Conservation (phyloP, 192 early-diverging fungal genomes). For the Linnemannia exigua region DNA sequence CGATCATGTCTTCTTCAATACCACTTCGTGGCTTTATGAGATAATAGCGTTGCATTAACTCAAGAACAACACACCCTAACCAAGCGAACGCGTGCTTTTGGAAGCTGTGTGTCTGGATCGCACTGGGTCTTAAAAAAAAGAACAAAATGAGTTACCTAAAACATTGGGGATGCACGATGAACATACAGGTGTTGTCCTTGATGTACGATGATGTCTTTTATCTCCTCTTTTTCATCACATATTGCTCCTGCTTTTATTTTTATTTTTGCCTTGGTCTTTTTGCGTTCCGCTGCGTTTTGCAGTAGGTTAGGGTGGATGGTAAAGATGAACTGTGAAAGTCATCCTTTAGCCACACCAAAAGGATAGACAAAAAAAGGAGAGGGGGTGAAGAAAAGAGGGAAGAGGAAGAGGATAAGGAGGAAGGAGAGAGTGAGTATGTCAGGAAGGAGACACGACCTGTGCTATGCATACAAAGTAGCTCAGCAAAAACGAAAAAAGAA, state of each 20-base stretch:
- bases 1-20: too few species aligned
- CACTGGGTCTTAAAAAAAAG: not conserved
- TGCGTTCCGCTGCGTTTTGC: not conserved
- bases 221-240: not conserved
- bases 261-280: not conserved
- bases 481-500: not conserved
- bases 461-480: not conserved
- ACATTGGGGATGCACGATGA: not conserved
- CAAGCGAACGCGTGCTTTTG: not conserved
- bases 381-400: not conserved
- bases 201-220: not conserved
- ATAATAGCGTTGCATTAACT: not conserved
- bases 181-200: not conserved
- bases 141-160: not conserved
- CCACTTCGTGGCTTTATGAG: too few species aligned
- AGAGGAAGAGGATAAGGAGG: too few species aligned
- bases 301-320: not conserved
- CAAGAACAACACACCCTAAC: not conserved
- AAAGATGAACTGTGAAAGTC: not conserved
- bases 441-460: not conserved
- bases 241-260: not conserved
- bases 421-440: not conserved
- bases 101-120: not conserved
- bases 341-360: not conserved
- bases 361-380: not conserved